Conservation (phyloP, 1,139 yeast species). For the Suhomyces atakaporum region DNA sequence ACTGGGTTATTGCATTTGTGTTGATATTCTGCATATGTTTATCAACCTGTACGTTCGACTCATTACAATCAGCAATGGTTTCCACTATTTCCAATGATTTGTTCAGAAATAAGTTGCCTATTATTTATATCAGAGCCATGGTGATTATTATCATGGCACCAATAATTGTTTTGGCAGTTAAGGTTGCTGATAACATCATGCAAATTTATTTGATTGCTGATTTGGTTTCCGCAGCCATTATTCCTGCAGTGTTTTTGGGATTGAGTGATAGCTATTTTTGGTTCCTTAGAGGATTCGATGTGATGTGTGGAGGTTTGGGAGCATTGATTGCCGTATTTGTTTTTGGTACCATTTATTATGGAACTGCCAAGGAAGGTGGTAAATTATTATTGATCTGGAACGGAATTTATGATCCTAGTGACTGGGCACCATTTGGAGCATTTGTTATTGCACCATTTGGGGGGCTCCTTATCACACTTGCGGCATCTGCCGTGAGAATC, state of each 20-base stretch:
- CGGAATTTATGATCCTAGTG: conserved; percentile 73
- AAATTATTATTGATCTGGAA: conserved; percentile 68
- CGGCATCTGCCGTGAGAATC: conserved; percentile 55
- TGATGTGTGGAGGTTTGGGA: conserved; percentile 81
- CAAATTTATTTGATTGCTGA: conserved; percentile 91
- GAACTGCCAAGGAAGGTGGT: conserved; percentile 76
- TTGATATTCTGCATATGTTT: conserved; percentile 70
- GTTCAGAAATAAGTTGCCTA: conserved; percentile 75
- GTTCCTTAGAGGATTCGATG: conserved; percentile 78
- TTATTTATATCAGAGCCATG: conserved; percentile 67
- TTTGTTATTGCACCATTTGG: conserved; percentile 90
- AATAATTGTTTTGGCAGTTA: conserved; percentile 77
- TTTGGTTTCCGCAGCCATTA: conserved; percentile 79
- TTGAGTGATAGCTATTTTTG: conserved; percentile 60
- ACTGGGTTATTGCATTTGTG: conserved; percentile 84
- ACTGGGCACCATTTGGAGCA: conserved; percentile 96
- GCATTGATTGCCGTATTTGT: conserved; percentile 78
- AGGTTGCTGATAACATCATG: conserved; percentile 77
- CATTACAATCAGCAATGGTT: conserved; percentile 85
- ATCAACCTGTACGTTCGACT: conserved; percentile 88
- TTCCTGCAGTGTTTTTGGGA: conserved; percentile 85
- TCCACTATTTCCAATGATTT: conserved; percentile 88
- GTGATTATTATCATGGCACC: conserved; percentile 82
- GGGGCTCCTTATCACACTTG: conserved; percentile 61
- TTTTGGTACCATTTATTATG: conserved; percentile 80